Percentiles rank a stretch among this genome's conserved stretches.
phyloP scores from a whole-genome alignment of 805 yeast genomes.

The Myxozyma neotropica region DNA sequence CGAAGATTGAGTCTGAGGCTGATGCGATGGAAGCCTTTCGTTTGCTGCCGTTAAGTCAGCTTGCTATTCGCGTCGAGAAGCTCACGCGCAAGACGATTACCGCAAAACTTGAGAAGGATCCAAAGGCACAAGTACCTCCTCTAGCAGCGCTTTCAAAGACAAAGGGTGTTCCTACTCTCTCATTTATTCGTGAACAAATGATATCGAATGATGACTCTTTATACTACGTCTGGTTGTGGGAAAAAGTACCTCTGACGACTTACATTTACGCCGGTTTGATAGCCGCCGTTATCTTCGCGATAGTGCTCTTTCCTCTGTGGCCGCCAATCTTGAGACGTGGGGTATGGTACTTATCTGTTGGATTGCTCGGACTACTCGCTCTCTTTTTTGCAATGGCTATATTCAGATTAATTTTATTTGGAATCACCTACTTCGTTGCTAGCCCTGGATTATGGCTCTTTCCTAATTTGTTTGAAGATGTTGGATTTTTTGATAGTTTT shows the following conservation, averaged over 20 bases:
- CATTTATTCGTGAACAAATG: constrained; percentile 44
- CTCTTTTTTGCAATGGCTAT: constrained; percentile 77
- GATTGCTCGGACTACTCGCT: constrained; percentile 69
- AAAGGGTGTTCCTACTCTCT: constrained; percentile 53
- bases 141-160: constrained; percentile 25
- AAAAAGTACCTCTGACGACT: constrained; percentile 68
- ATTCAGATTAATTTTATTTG: constrained; percentile 70
- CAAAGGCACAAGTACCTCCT: constrained; percentile 27
- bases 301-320: constrained; percentile 91
- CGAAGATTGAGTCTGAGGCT: constrained; percentile 53
- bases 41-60: constrained; percentile 66
- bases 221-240: constrained; percentile 84
- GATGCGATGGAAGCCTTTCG: constrained; percentile 67
- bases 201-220: constrained; percentile 44
- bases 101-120: constrained; percentile 21
- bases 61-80: constrained; percentile 69
- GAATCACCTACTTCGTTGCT: constrained; percentile 57
- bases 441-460: constrained; percentile 90
- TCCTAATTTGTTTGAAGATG: constrained; percentile 94
- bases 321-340: constrained; percentile 85
- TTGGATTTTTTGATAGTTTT: constrained; percentile 91
- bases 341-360: constrained; percentile 87
- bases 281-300: constrained; percentile 60
- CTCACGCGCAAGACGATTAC: constrained; percentile 56
- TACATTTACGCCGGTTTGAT: constrained; percentile 65